Base-by-base conservation (phyloP, 768 basidiomycete genomes). In the Hydnum rufescens region DNA sequence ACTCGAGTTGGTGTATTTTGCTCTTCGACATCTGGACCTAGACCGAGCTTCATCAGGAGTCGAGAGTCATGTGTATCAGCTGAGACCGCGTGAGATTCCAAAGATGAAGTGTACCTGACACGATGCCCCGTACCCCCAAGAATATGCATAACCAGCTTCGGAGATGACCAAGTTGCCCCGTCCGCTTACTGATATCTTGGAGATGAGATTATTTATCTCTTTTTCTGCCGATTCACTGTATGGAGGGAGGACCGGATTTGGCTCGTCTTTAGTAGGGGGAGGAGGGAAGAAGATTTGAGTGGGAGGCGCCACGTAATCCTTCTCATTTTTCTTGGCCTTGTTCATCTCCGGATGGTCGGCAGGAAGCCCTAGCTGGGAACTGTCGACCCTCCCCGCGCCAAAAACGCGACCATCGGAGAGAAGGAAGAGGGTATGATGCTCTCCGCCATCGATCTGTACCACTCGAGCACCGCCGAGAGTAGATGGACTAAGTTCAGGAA, bases 391-490 rank as follows among this genome's bases (percentile, higher is more conserved):
- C 2, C 93, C 93, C 60, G 81, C 83, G 1, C 79, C 85, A 63
- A 76, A 93, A 1, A 97, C 84, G 55, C 78, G 76, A 46, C 93
- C 93, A 30, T 75, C 71, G 34, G 74, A 72, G 6, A 90, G 82
- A 58, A 89, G 70, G 72, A 99, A 97, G 46, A 97, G 63, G 0
- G 89, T 78, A 62, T 99, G 90, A 58, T 95, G 84, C 53, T 82
- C 79, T 43, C 93, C 89, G 18, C 82, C 87, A 22, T 61, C 71
- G 57, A 96, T 86, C 62, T 86, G 75, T 22, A 78, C 67, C 47
- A 88, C 75, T 2, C 66, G 66, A 49, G 75, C 78, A 48, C 74
- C 78, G 2, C 63, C 70, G 4, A 86, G 74, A 42, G 74, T 73
- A 36, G 69, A 65, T 58, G 74, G 76, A 67, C 75, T 74, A 5